Base-by-base conservation (phyloP, 2,329 filamentous ascomycete species). In the Thelonectria discophora region DNA sequence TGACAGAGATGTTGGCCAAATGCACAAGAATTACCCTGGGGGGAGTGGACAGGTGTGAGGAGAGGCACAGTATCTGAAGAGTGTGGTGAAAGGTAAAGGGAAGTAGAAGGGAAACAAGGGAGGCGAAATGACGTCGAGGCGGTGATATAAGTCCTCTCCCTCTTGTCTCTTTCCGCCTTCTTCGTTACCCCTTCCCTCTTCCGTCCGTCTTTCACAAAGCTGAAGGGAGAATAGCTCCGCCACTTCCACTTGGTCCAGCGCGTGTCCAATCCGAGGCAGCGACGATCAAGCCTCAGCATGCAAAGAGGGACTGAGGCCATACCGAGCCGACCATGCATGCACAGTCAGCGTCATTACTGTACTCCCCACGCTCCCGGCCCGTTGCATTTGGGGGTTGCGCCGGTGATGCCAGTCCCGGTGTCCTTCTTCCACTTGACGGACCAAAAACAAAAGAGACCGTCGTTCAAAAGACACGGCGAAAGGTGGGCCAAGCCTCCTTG, bases 91-190 rank as follows among this genome's bases (percentile, higher is more conserved):
- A 66, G 45, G 52, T 54, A 52, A 10, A 58, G 55, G 42, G 17
- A 60, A 54, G 42, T 49, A 47, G 27, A 59, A 54, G 39, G 56
- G 42, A 53, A 58, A 48, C 62, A 48, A 66, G 67, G 61, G 32
- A 64, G 40, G 53, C 32, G 30, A 50, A 47, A 66, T 70, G 66
- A 66, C 67, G 65, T 55, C 34, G 27, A 47, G 42, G 42, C 47
- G 12, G 24, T n/a, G 17, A 43, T 56, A 56, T 50, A 61, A 50
- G 42, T 42, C 43, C 45, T 47, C 42, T 34, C 49, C 50, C 53
- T 55, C 55, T 68, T 58, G 54, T 58, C 64, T 59, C 58, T 37
- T 58, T 42, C 43, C 47, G 47, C 46, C 37, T 57, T 45, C 47
- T 39, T 50, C 51, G 20, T 37, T 45, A 27, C 32, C 45, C 20